Conservation (phyloP, 768 basidiomycete genomes). For the Asterophora lycoperdoides region DNA sequence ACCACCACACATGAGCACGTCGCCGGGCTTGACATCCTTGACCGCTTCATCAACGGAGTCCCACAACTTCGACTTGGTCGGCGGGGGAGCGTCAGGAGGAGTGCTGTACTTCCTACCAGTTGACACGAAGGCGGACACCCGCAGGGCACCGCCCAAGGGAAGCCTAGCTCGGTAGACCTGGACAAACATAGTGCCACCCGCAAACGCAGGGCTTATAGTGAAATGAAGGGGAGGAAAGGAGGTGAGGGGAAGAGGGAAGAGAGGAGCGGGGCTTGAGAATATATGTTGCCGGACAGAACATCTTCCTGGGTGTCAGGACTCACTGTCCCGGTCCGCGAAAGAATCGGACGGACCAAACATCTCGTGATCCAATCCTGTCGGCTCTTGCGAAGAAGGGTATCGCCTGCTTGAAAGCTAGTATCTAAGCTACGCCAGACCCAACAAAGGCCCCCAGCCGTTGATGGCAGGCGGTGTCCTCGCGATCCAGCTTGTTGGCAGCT, state of each 20-base stretch:
- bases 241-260: not conserved
- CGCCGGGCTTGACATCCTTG: slow-evolving; percentile 76
- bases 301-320: too few relatives aligned
- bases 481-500: not conserved
- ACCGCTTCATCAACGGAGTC: slow-evolving; percentile 78
- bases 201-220: too few relatives aligned
- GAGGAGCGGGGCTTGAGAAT: slow-evolving; percentile 1
- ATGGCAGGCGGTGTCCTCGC: not conserved
- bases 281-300: slow-evolving; percentile 7
- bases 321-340: too few relatives aligned
- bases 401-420: too few relatives aligned
- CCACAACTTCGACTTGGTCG: slow-evolving; percentile 67
- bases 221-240: not conserved
- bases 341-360: slow-evolving; percentile 1
- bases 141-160: slow-evolving; percentile 16
- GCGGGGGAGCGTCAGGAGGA: slow-evolving; percentile 26
- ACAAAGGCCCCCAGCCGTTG: too few relatives aligned
- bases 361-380: not conserved
- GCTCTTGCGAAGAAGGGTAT: too few relatives aligned
- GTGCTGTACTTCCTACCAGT: slow-evolving; percentile 30
- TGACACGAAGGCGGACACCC: slow-evolving; percentile 17
- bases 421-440: too few relatives aligned
- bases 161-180: slow-evolving; percentile 22
- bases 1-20: slow-evolving; percentile 81
- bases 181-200: slow-evolving; percentile 12